Percentiles rank a stretch among this genome's conserved stretches.
Conservation (phyloP, 208 protist species). For the Naegleria lovaniensis region DNA sequence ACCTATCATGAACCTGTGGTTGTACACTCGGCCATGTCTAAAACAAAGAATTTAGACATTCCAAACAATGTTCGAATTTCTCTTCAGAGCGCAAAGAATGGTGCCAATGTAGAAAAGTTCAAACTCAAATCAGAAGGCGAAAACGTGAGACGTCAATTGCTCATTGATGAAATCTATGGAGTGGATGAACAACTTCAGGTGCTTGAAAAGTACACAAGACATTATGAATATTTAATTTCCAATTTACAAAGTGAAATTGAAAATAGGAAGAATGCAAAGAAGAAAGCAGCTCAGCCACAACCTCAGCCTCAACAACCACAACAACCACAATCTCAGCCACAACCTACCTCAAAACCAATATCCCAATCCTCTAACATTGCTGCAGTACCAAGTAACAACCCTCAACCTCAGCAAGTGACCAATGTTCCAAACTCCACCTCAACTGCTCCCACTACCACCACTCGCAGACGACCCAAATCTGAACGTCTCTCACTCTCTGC, state of each 20-base stretch:
- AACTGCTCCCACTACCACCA: not conserved
- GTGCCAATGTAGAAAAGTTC: not conserved
- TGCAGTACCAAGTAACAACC: not conserved
- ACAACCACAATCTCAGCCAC: not conserved
- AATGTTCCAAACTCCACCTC: not conserved
- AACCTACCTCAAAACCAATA: too few species aligned
- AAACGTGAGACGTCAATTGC: not conserved
- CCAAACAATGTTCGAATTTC: not conserved
- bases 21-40: not conserved
- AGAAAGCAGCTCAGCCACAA: not conserved
- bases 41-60: not conserved
- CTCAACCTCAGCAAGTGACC: not conserved
- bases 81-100: not conserved
- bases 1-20: not conserved
- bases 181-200: not conserved
- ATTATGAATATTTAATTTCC: not conserved
- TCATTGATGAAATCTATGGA: not conserved
- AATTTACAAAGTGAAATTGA: not conserved
- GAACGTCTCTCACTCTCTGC: not conserved
- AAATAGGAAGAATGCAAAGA: not conserved
- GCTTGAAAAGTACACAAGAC: not conserved
- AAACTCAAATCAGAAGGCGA: not conserved
- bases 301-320: too few species aligned
- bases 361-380: too few species aligned
- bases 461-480: not conserved